Evolutionary conservation across 2,329 filamentous ascomycete species (phyloP).

Genomic region (Canariomyces notabilis): DNA sequence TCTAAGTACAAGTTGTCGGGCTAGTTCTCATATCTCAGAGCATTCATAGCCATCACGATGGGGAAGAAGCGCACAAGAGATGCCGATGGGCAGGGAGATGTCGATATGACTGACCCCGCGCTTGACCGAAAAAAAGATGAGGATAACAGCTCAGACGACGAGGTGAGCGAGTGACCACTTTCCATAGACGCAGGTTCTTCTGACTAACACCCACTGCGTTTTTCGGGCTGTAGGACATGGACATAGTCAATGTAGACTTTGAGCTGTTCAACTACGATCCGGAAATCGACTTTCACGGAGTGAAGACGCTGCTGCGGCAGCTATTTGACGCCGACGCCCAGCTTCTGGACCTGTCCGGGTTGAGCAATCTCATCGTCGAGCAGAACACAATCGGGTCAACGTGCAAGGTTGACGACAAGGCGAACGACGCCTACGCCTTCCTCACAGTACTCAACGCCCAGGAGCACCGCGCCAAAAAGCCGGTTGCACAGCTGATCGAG

Average conservation of each 20-base stretch:
- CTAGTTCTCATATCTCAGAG: too few species aligned
- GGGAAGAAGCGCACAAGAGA: slow-evolving; percentile 36
- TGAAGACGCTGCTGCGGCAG: slow-evolving; percentile 85
- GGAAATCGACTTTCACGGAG: slow-evolving; percentile 87
- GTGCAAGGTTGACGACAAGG: slow-evolving; percentile 94
- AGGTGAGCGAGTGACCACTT: slow-evolving; percentile 12
- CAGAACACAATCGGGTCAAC: slow-evolving; percentile 88
- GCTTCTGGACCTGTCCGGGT: slow-evolving; percentile 79
- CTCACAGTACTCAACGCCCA: slow-evolving; percentile 80
- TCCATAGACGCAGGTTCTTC: slow-evolving; percentile 10
- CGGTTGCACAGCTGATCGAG: slow-evolving; percentile 62
- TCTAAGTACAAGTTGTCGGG: too few species aligned
- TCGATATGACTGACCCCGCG: slow-evolving; percentile 21
- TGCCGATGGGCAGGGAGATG: slow-evolving; percentile 26
- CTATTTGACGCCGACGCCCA: slow-evolving; percentile 84
- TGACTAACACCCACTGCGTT: slow-evolving; percentile 2
- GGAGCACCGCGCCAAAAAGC: slow-evolving; percentile 70
- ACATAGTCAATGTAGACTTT: slow-evolving; percentile 92
- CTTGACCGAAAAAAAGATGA: slow-evolving; percentile 36
- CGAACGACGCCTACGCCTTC: slow-evolving; percentile 88
- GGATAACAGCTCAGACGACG: slow-evolving; percentile 49
- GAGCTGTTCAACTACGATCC: slow-evolving; percentile 97
- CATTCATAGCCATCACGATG: slow-evolving; percentile 23
- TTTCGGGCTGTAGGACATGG: slow-evolving; percentile 64
- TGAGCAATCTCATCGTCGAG: slow-evolving; percentile 80